Conservation (phyloP, 768 basidiomycete genomes). For the Mycena floridula region DNA sequence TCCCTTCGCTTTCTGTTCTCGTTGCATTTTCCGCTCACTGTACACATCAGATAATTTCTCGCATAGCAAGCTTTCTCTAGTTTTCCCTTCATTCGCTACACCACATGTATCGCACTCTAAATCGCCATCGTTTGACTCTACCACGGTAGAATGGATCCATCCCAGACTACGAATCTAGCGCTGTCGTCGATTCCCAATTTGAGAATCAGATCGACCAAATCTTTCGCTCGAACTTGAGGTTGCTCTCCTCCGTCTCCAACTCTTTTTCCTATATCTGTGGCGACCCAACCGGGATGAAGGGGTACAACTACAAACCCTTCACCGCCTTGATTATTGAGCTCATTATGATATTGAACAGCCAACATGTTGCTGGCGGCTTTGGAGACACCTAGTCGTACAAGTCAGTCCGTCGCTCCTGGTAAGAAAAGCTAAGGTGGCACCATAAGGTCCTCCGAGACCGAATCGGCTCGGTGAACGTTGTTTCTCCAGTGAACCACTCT, state of each 20-base stretch:
- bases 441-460: slow-evolving; percentile 11
- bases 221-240: slow-evolving; percentile 8
- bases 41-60: background rate
- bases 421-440: too few relatives aligned
- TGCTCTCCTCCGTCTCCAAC: slow-evolving; percentile 11
- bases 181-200: slow-evolving; percentile 7
- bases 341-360: slow-evolving; percentile 12
- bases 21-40: background rate
- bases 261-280: slow-evolving; percentile 12
- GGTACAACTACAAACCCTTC: slow-evolving; percentile 12
- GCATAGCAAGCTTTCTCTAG: background rate
- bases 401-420: too few relatives aligned
- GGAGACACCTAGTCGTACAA: too few relatives aligned
- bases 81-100: background rate
- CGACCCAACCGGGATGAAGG: slow-evolving; percentile 13
- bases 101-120: too few relatives aligned
- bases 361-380: slow-evolving; percentile 15
- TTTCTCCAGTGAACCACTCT: slow-evolving; percentile 11
- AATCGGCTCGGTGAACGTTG: slow-evolving; percentile 8
- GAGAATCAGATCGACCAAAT: slow-evolving; percentile 7
- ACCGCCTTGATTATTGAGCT: slow-evolving; percentile 2
- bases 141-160: slow-evolving; percentile 13
- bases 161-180: slow-evolving; percentile 10
- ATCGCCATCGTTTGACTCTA: too few relatives aligned
- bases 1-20: background rate